Evolutionary conservation across 371 early-diverging fungal genomes (phyloP).

Genomic region (Mucor irregularis): DNA sequence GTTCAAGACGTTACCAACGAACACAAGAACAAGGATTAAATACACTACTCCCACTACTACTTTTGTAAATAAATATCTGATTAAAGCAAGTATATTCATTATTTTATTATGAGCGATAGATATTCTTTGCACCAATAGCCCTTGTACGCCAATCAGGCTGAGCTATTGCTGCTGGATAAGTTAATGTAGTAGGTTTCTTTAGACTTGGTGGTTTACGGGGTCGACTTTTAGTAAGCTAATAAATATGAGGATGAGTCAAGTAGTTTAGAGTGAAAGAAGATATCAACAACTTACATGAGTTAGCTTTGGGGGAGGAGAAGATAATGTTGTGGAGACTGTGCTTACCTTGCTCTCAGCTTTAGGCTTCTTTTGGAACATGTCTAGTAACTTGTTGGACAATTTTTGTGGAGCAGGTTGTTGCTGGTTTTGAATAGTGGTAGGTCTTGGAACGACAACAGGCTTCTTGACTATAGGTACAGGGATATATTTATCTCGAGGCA

Average conservation of each 20-base stretch:
- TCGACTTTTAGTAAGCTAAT: constrained; percentile 21
- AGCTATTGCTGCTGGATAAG: constrained; percentile 19
- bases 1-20: constrained; percentile 35
- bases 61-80: constrained; percentile 11
- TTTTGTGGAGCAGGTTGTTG: no score
- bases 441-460: no score
- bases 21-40: constrained; percentile 6
- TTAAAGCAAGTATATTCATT: no score
- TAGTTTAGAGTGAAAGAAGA: not conserved
- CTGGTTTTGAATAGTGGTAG: no score
- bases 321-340: no score
- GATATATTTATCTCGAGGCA: constrained; percentile 2
- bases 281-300: constrained; percentile 17
- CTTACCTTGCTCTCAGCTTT: not conserved
- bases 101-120: no score
- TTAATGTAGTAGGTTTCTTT: constrained; percentile 8
- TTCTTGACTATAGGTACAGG: not conserved
- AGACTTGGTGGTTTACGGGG: constrained; percentile 27
- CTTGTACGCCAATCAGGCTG: constrained; percentile 25
- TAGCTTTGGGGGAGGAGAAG: no score
- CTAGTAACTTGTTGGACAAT: constrained; percentile 16
- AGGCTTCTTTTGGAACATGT: constrained; percentile 21
- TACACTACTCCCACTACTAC: no score
- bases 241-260: not conserved
- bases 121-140: not conserved